phyloP scores from a whole-genome alignment of 140 eudicot species.

The Senecio squalidus region DNA sequence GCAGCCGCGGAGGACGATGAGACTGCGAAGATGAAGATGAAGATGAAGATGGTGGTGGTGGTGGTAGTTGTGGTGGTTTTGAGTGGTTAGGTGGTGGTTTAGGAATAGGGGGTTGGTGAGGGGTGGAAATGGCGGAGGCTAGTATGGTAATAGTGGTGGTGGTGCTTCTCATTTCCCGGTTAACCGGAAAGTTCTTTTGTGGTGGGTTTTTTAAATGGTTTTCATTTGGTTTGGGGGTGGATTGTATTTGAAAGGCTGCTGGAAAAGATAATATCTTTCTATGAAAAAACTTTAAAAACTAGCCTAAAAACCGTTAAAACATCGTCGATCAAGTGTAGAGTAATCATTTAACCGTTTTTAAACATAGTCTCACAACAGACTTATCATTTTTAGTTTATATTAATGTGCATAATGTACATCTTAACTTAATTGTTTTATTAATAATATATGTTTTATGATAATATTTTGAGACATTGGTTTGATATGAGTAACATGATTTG shows the following conservation, averaged over 20 bases:
- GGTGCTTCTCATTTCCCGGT: slow-evolving; percentile 39
- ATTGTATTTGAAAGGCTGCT: slow-evolving; percentile 44
- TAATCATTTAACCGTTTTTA: too few species aligned
- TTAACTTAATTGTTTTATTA: too few species aligned
- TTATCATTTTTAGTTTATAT: too few species aligned
- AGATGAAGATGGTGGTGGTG: too few species aligned
- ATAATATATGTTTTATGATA: too few species aligned
- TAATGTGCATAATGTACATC: too few species aligned
- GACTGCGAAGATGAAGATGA: slow-evolving; percentile 17
- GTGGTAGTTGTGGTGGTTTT: slow-evolving; percentile 14
- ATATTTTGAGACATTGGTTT: too few species aligned
- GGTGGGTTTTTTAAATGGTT: not conserved
- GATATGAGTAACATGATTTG: too few species aligned
- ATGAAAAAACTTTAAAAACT: too few species aligned
- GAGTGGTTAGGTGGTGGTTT: slow-evolving; percentile 28
- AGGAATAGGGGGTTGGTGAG: slow-evolving; percentile 27
- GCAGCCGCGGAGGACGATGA: slow-evolving; percentile 42
- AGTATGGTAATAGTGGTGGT: slow-evolving; percentile 31
- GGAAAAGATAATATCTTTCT: not conserved
- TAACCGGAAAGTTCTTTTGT: slow-evolving; percentile 26
- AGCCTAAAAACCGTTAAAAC: too few species aligned
- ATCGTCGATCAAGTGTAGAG: too few species aligned
- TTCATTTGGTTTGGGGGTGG: slow-evolving; percentile 5
- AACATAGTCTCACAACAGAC: too few species aligned
- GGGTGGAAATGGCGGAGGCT: slow-evolving; percentile 36